Base-by-base conservation (phyloP, 164 flowering plant species). In the Stephania yunnanensis region DNA sequence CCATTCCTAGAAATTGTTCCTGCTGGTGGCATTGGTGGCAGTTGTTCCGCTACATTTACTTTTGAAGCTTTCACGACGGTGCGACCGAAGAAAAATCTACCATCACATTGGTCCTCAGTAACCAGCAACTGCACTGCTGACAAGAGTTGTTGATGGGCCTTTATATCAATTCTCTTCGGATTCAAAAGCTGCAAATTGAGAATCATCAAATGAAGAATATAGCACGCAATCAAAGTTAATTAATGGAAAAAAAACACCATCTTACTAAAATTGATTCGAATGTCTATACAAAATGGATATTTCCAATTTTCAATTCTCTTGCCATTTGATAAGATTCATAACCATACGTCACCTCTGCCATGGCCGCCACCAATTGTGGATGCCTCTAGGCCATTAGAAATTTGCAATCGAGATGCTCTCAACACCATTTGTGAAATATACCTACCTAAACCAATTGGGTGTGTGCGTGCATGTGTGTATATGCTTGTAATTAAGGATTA, bases 51-150 rank as follows among this genome's bases (percentile, higher is more conserved):
- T 68, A 83, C 55, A 20, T 77, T 52, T 45, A 44, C 66, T 12
- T 74, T 87, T 17, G 85, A 63, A 45, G 85, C 80, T 66, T 63
- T 81, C 46, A 77, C 53, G 52, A 81, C 76, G 71, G 89, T 88
- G 1, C 84, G 87, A 58, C 87, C 89, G 65, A 86, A 87, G 15
- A 92, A 89, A 84, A 95, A 95, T 80, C 84, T 84, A 10, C 98
- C 98, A 31, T 87, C 88, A 76, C 93, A 84, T 50, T 76, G 82
- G 79, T 93, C 98, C 67, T 88, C 93, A 15, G 97, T 83, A 30
- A 93, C 65, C 66, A 95, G 84, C 77, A 89, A 77, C 63, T 92
- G 80, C 58, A 95, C 84, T 6, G 98, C 96, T 64, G 97, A 86
- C 2, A 93, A 73, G 68, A 95, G 92, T 46, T 88, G 86, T n/a